phyloP scores from a whole-genome alignment of 805 yeast genomes.

The Candida alai region DNA sequence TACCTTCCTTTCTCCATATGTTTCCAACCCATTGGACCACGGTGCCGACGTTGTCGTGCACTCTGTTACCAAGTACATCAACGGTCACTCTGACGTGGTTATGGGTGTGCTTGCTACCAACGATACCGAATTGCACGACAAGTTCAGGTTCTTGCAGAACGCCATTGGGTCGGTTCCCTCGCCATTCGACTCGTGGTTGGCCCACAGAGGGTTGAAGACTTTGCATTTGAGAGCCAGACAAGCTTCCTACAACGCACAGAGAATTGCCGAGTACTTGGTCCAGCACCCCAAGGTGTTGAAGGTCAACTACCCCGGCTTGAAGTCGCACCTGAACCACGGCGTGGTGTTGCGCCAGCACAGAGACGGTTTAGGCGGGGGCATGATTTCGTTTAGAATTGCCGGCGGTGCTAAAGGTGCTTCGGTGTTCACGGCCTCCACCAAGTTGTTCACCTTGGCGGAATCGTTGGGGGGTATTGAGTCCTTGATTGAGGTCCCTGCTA shows the following conservation, averaged over 20 bases:
- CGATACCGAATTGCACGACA: constrained; percentile 54
- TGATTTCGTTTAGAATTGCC: constrained; percentile 80
- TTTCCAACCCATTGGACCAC: constrained; percentile 74
- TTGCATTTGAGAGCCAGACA: constrained; percentile 75
- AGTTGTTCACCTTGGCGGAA: constrained; percentile 81
- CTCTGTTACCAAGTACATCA: constrained; percentile 86
- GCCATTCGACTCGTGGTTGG: constrained; percentile 88
- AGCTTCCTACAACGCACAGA: constrained; percentile 61
- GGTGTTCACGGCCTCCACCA: constrained; percentile 66
- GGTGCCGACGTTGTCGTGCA: constrained; percentile 90
- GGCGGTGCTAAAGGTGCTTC: constrained; percentile 81
- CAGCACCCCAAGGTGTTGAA: constrained; percentile 49
- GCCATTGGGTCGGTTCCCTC: constrained; percentile 89
- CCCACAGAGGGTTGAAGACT: constrained; percentile 88
- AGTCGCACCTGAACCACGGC: constrained; percentile 57
- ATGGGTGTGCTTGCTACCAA: constrained; percentile 79
- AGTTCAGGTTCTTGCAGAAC: constrained; percentile 74
- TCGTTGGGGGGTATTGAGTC: constrained; percentile 90
- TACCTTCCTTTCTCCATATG: constrained; percentile 83
- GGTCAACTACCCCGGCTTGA: constrained; percentile 83
- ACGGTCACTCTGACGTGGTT: constrained; percentile 90
- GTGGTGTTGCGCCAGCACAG: constrained; percentile 75
- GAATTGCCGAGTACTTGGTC: constrained; percentile 63
- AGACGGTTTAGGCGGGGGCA: constrained; percentile 86
- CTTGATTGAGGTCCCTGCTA: constrained; percentile 81